Base-by-base conservation (phyloP, 164 flowering plant species). In the Chloranthus sessilifolius region DNA sequence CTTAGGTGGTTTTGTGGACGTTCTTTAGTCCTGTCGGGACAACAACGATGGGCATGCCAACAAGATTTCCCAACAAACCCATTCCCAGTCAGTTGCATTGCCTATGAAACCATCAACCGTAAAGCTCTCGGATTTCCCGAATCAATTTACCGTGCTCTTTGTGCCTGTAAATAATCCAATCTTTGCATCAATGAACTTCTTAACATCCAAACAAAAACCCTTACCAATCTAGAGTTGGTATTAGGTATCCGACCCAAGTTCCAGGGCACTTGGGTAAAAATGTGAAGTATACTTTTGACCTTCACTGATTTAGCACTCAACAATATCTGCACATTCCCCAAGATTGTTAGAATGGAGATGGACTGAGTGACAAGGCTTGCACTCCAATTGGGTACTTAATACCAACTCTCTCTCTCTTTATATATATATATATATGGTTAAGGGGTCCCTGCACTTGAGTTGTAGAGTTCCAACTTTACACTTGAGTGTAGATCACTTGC, bases 71-170 rank as follows among this genome's bases (percentile, higher is more conserved):
- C 74, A 82, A 16, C 95, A 90, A 47, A 90, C 92, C 61, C 53
- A 78, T 68, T 90, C 96, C 98, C 98, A 87, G 41, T 90, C 92
- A 1, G 91, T 88, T 42, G 76, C 89, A 69, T 78, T 88, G 19
- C 95, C 98, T 42, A 85, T 66, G 47, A 91, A 85, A 44, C 95
- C 96, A 74, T 91, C 92, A 7, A 91, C 95, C 0, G 65, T 74
- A 54, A 91, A 81, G 56, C 81, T 69, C 36, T 75, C 56, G 74
- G 19, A 85, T 71, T 71, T 91, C 95, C 17, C 53, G 64, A 36
- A 85, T 81, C 55, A 91, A 61, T 53, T 66, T 81, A 44, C 96
- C 90, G 59, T 21, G 90, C 90, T 72, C 98, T 76, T 64, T 91
- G 98, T 48, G 98, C 92, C 98, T 90, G 78, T 36, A 4, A 31